Base-by-base conservation (phyloP, 2,329 filamentous ascomycete species). In the Gaeumannomyces tritici region DNA sequence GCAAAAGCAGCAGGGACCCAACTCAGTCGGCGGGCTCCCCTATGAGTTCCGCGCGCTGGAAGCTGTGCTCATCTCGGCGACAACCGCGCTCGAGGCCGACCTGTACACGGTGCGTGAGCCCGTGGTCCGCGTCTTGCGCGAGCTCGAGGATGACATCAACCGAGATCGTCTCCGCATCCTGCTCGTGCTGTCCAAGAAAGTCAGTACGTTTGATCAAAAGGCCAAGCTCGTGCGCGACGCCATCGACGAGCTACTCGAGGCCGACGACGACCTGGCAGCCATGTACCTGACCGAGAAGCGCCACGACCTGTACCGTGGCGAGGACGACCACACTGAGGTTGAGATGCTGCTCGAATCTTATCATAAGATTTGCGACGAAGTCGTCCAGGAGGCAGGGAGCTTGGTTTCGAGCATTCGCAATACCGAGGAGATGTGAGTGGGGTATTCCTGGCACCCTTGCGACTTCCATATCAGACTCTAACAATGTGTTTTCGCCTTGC, bases 311-410 rank as follows among this genome's bases (percentile, higher is more conserved):
- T 79, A 83, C 56, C 83, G 93, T 62, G 85, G 86, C 61, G 88
- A 92, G 65, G 86, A 96, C 67, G 92, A 97, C 69, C 93, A 98
- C 70, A 95, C 93, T 29, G 95, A 99, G 75, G 90, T 99, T 7
- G 95, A 99, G 77, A 92, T 99, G 87, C 81, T 99, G 59, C 80
- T 99, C 5, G 95, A 99, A 74, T 96, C 92, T 3, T 99, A 99
- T 73, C 91, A 98, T 74, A 98, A 98, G 74, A 89, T 99, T 55
- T 93, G 92, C 67, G 95, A 99, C 72, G 95, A 99, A 79, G 97
- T 98, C 69, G 93, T 97, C 11, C 93, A 99, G 75, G 90, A 96
- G 65, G 91, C 92, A 21, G 90, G 91, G 65, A 98, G 96, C 75
- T 76, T 98, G 67, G 93, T 98, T 62, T 93, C 90, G 12, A 92